Base-by-base conservation (phyloP, 441 rosid species). In the Arabidopsis lyrata region DNA sequence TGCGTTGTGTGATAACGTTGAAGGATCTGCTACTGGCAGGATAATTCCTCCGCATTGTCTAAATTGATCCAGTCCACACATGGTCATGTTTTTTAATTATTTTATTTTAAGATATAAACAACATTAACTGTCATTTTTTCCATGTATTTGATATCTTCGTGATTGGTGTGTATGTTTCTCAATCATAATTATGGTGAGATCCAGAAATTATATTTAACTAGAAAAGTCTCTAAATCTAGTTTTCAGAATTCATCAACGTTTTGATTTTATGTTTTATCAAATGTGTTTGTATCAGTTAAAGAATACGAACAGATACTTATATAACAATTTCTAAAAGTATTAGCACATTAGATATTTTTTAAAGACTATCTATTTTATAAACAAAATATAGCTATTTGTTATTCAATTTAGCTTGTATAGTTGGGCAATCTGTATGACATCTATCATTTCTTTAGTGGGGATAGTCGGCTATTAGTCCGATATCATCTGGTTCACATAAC, bases 21-120 rank as follows among this genome's bases (percentile, higher is more conserved):
- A 61, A 49, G 75, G 68, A 18, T 62, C 61, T 60, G 68, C 67
- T 8, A n/a, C n/a, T 5, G 60, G 67, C 52, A 70, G 27, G 52
- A 49, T 60, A 15, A 14, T 2, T 61, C 68, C 75, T 49, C 12
- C 58, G 0, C 14, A 61, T 71, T 71, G 75, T 50, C 11, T 61
- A 7, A 71, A 9, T 1, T 71, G 68, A 71, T 50, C 27, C 7
- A 10, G 24, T n/a, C 13, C 7, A 5, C 32, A 54, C 59, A 54
- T 18, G 20, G 20, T 18, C 20, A 18, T 47, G 16, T 6, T 15
- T 0, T 14, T 45, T 45, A 18, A 18, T 45, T 18, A 20, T 16
- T 16, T 16, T 15, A 6, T 4, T 4, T 27, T 27, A 27, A 29
- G 5, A 29, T 29, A 32, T 32, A 6, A 1, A 32, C 6, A 32